Percentiles rank a stretch among this genome's conserved stretches.
phyloP scores from a whole-genome alignment of 2,329 filamentous ascomycete genomes.

The Albophoma yamanashiensis region DNA sequence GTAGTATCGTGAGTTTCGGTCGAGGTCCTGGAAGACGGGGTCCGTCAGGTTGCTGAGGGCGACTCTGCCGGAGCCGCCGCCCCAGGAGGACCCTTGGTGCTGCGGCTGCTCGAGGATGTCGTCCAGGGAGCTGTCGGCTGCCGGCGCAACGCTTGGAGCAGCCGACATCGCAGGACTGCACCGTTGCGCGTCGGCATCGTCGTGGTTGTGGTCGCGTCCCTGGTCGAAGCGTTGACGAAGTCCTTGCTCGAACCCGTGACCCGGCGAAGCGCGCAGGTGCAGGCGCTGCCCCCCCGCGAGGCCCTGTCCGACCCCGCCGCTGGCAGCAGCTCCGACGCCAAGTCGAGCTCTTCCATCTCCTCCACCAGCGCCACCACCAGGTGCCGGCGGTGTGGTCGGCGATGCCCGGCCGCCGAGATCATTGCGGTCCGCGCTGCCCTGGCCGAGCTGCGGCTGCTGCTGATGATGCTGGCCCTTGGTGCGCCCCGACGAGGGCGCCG shows the following conservation, averaged over 20 bases:
- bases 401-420: not conserved
- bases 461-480: not conserved
- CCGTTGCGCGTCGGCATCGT: not conserved
- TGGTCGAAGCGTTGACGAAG: not conserved
- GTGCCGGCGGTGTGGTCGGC: not conserved
- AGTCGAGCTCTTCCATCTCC: not conserved
- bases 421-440: not conserved
- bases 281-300: not conserved
- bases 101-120: not conserved
- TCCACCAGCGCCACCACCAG: not conserved
- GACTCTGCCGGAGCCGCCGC: conserved; percentile 1
- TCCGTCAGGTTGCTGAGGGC: conserved; percentile 31
- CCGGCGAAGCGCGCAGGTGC: not conserved
- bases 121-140: not conserved
- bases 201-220: not conserved
- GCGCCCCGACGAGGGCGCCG: not conserved
- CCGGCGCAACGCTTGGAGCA: not conserved
- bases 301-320: not conserved
- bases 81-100: not conserved
- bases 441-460: not conserved
- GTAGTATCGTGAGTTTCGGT: conserved; percentile 32
- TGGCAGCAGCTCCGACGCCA: not conserved
- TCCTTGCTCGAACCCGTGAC: not conserved
- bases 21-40: conserved; percentile 44
- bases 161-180: not conserved